These are phyloP conservation scores for Phallus indusiatus DNA, from an alignment of 768 basidiomycete genomes.

Conservation along the genomic window DNA sequence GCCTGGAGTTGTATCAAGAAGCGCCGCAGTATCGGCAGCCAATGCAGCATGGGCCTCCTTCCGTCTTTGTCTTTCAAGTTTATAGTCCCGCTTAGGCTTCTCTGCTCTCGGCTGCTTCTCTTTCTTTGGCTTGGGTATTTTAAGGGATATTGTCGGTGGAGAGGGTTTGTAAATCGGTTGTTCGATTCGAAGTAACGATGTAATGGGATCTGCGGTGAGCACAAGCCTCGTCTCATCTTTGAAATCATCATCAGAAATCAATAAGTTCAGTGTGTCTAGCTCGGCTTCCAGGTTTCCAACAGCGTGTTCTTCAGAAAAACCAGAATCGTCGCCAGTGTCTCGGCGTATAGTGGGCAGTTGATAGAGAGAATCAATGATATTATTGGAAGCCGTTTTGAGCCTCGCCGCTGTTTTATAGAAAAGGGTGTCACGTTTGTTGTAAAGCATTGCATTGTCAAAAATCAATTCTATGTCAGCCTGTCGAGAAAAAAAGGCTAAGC, in stretches of 20 bases:
- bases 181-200: conserved; percentile 61
- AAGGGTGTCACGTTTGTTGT: conserved; percentile 68
- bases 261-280: conserved; percentile 43
- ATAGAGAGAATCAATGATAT: conserved; percentile 25
- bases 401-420: conserved; percentile 62
- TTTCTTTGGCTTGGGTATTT: conserved; percentile 26
- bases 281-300: conserved; percentile 74
- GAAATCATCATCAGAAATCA: conserved; percentile 43
- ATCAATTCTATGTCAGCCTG: conserved; percentile 82
- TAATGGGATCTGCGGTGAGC: conserved; percentile 48
- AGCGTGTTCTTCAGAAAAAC: background rate
- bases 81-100: conserved; percentile 2
- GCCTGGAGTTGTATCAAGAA: conserved; percentile 33
- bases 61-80: conserved; percentile 17
- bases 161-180: conserved; percentile 52
- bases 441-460: conserved; percentile 73
- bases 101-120: background rate
- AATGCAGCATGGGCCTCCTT: conserved; percentile 15
- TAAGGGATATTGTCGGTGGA: conserved; percentile 42
- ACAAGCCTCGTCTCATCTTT: conserved; percentile 44
- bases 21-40: conserved; percentile 13
- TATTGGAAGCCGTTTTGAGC: conserved; percentile 38
- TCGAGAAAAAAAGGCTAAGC: background rate
- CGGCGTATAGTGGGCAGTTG: background rate
- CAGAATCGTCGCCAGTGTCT: background rate